Conservation (phyloP, 106 monocot genomes). For the Chionographis japonica region DNA sequence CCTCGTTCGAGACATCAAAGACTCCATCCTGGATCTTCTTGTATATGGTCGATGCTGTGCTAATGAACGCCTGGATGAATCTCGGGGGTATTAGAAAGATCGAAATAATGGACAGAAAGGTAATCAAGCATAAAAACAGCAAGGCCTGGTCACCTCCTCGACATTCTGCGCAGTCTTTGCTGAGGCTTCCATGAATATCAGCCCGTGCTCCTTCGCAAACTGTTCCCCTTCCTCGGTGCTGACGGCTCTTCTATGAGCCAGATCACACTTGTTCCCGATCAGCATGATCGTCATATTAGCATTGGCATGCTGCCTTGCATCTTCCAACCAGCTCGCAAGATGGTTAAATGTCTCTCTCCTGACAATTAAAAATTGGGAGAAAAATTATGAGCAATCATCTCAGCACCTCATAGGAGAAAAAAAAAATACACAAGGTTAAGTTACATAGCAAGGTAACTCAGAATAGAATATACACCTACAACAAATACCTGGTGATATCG, state of each 20-base stretch:
- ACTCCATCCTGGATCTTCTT: constrained; percentile 88
- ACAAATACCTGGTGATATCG: constrained; percentile 73
- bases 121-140: neutral
- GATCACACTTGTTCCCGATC: constrained; percentile 74
- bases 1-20: constrained; percentile 81
- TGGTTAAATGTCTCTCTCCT: constrained; percentile 89
- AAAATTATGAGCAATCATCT: neutral
- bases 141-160: constrained; percentile 32
- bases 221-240: constrained; percentile 69
- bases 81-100: neutral
- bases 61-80: constrained; percentile 49
- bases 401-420: too few relatives aligned
- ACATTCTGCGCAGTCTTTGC: constrained; percentile 56
- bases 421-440: too few relatives aligned
- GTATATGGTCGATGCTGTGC: constrained; percentile 66
- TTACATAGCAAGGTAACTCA: neutral
- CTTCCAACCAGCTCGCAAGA: constrained; percentile 81
- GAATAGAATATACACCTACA: neutral
- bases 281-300: constrained; percentile 76
- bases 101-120: neutral
- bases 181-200: constrained; percentile 58
- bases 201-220: constrained; percentile 58
- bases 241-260: constrained; percentile 63
- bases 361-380: neutral
- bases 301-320: constrained; percentile 75